phyloP scores from a whole-genome alignment of 2,329 filamentous ascomycete genomes.

The Verticillium zaregamsianum region DNA sequence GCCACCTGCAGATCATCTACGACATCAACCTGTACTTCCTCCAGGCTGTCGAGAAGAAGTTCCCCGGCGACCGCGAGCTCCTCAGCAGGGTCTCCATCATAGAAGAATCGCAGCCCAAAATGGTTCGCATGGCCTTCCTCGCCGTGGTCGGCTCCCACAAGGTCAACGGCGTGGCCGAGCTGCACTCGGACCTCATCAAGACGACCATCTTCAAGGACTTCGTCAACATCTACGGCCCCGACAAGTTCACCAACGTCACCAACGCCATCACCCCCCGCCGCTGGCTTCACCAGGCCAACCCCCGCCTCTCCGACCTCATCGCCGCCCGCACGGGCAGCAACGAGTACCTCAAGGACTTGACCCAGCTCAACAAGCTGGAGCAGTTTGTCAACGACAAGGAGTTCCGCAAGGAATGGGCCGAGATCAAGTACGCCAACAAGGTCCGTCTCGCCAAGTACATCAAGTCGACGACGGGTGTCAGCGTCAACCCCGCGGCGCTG shows the following conservation, averaged over 20 bases:
- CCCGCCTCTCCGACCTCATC: conserved; percentile 85
- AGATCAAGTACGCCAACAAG: conserved; percentile 97
- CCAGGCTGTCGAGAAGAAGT: conserved; percentile 82
- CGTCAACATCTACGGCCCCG: conserved; percentile 86
- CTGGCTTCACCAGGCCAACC: conserved; percentile 98
- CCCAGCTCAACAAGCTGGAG: conserved; percentile 80
- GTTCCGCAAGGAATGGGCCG: conserved; percentile 91
- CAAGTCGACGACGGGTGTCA: conserved; percentile 72
- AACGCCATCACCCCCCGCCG: conserved; percentile 95
- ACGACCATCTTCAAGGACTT: conserved; percentile 99
- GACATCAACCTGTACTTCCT: conserved; percentile 96
- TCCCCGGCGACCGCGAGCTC: conserved; percentile 85
- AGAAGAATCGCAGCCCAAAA: conserved; percentile 93
- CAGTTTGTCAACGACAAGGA: conserved; percentile 76
- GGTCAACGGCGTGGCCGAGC: conserved; percentile 95
- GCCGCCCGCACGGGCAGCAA: conserved; percentile 80
- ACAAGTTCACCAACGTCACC: conserved; percentile 98
- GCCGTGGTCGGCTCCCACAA: conserved; percentile 98
- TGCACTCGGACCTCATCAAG: conserved; percentile 97
- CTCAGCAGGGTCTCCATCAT: conserved; percentile 90
- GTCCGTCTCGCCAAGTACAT: conserved; percentile 88
- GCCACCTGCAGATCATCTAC: conserved; percentile 95
- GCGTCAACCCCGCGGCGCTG: conserved; percentile 79
- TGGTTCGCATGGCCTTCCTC: conserved; percentile 95
- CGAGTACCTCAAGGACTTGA: conserved; percentile 87